Conservation (phyloP, 2,329 filamentous ascomycete species). For the Phyllosticta ampelicida region DNA sequence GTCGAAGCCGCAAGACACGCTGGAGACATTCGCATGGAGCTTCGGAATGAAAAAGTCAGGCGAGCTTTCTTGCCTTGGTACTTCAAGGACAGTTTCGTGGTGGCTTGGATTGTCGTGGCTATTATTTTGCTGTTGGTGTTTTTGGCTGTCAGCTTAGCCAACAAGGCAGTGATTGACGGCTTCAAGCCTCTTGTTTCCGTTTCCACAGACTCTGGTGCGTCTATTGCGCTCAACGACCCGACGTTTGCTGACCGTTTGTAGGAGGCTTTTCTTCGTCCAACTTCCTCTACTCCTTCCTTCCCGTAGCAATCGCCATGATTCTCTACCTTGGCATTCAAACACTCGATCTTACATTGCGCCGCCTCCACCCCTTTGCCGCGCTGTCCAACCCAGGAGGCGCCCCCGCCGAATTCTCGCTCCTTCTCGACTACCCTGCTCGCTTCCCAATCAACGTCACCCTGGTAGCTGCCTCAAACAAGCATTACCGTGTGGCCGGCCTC, state of each 20-base stretch:
- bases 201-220: constrained; percentile 38
- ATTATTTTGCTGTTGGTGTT: constrained; percentile 37
- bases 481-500: constrained; percentile 54
- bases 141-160: constrained; percentile 68
- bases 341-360: constrained; percentile 54
- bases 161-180: constrained; percentile 53
- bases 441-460: constrained; percentile 50
- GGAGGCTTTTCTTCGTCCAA: constrained; percentile 72
- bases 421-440: constrained; percentile 60
- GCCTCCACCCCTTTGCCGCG: constrained; percentile 59
- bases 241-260: not conserved
- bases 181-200: constrained; percentile 61
- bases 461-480: constrained; percentile 48
- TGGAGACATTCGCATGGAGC: constrained; percentile 38
- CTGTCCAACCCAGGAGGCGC: constrained; percentile 49
- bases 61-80: constrained; percentile 69
- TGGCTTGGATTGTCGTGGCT: constrained; percentile 47
- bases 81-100: constrained; percentile 54
- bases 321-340: constrained; percentile 57
- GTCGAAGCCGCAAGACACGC: constrained; percentile 16
- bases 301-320: constrained; percentile 55
- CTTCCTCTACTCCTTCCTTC: constrained; percentile 74
- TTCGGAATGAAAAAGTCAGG: constrained; percentile 44
- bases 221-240: not conserved
- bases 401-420: constrained; percentile 50